Evolutionary conservation across 2,329 filamentous ascomycete species (phyloP).

Genomic region (Zarea fungicola): DNA sequence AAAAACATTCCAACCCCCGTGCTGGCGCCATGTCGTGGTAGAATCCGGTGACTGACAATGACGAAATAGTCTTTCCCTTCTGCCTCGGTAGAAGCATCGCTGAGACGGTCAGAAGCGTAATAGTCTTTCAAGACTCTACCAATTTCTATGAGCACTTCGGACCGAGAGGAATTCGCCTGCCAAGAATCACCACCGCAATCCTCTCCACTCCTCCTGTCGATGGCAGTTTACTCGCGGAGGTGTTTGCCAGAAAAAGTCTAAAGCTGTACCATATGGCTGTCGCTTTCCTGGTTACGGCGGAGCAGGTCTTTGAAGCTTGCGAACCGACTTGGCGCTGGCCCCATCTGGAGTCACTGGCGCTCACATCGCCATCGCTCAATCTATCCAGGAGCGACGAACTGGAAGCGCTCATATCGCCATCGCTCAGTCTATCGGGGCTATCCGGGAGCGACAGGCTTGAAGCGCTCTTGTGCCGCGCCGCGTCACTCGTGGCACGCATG

Average conservation of each 20-base stretch:
- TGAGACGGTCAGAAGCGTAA: constrained; percentile 21
- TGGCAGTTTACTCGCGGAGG: constrained; percentile 12
- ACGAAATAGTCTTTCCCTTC: constrained; percentile 16
- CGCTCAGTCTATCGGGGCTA: constrained; percentile 22
- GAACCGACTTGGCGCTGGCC: constrained; percentile 23
- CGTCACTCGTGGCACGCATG: constrained; percentile 23
- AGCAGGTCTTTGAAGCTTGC: constrained; percentile 23
- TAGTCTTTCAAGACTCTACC: constrained; percentile 25
- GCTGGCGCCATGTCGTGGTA: too few relatives aligned
- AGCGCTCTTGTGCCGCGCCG: constrained; percentile 21
- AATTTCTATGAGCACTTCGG: constrained; percentile 15
- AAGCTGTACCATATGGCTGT: constrained; percentile 24
- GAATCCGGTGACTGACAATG: too few relatives aligned
- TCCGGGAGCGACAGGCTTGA: constrained; percentile 17
- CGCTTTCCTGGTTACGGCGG: constrained; percentile 25
- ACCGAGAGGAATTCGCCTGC: too few relatives aligned
- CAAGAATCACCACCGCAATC: constrained; percentile 1
- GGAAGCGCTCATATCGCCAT: constrained; percentile 23
- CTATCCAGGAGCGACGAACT: constrained; percentile 16
- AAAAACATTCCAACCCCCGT: too few relatives aligned
- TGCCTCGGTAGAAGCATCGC: too few relatives aligned
- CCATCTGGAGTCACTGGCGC: constrained; percentile 26
- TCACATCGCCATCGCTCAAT: constrained; percentile 30
- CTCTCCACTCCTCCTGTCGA: constrained; percentile 8
- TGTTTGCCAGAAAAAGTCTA: constrained; percentile 24